Base-by-base conservation (phyloP, 164 flowering plant species). In the Umbellularia californica region DNA sequence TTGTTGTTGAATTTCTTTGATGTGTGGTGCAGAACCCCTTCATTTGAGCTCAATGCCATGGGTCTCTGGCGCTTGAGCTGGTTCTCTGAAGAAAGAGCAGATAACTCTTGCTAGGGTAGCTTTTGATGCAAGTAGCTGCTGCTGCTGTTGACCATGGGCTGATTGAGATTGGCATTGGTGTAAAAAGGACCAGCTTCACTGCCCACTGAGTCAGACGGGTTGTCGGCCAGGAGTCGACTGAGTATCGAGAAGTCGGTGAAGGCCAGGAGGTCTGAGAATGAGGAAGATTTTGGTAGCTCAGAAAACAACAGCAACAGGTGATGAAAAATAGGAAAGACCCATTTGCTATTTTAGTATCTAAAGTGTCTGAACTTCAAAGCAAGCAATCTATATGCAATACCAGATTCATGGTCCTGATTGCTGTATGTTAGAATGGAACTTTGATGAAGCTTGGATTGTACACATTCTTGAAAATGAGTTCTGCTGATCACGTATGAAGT, bases 241-340 rank as follows among this genome's bases (percentile, higher is more conserved):
- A 76, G 71, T 7, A 33, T 3, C 3, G 74, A 76, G 71, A 64
- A 76, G 58, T 76, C 78, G n/a, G 65, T 25, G 25, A 58, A 70
- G 5, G 58, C 65, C 12, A 76, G 69, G 12, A 72, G 58, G 75
- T 71, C 69, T 19, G 75, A 71, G 69, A 76, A 76, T 3, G 78
- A 76, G 17, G 78, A 72, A 12, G 78, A 65, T 20, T 67, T 72
- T 19, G 58, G 74, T 15, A 68, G 70, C 0, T 27, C 25, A 23
- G n/a, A n/a, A n/a, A n/a, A n/a, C n/a, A n/a, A n/a, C n/a, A n/a
- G n/a, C n/a, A n/a, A n/a, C n/a, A n/a, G n/a, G n/a, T n/a, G n/a
- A n/a, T n/a, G n/a, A n/a, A n/a, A n/a, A n/a, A n/a, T n/a, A n/a
- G n/a, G n/a, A n/a, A n/a, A n/a, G n/a, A n/a, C n/a, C n/a, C n/a